Evolutionary conservation across 306 rosid species (phyloP).

Genomic region (Nissolia schottii): DNA sequence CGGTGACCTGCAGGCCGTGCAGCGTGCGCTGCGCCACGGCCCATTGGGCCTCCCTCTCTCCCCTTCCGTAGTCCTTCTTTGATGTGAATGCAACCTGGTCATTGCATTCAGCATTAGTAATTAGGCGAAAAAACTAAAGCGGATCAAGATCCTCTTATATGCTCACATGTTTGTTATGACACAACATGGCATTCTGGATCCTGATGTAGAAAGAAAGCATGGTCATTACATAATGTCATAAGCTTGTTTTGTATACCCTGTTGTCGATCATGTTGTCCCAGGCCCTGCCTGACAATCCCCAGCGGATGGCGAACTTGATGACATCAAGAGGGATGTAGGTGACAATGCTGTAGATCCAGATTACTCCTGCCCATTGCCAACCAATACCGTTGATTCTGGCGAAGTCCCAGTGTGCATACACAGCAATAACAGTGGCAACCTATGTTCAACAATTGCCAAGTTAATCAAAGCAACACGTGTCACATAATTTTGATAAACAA

Average conservation of each 20-base stretch:
- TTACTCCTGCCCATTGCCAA: conserved; percentile 86
- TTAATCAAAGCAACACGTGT: not conserved
- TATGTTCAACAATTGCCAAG: conserved; percentile 19
- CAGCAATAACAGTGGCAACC: conserved; percentile 81
- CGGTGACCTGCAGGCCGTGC: conserved; percentile 54
- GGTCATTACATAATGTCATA: not conserved
- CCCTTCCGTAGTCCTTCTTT: conserved; percentile 71
- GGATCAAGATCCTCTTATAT: too few relatives aligned
- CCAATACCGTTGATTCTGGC: conserved; percentile 79
- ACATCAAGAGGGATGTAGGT: conserved; percentile 83
- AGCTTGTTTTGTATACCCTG: conserved; percentile 34
- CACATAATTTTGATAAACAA: too few relatives aligned
- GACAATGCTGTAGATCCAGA: conserved; percentile 71
- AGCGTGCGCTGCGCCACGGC: conserved; percentile 68
- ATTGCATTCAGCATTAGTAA: not conserved
- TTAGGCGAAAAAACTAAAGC: too few relatives aligned
- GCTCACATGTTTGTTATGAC: too few relatives aligned
- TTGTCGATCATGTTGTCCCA: conserved; percentile 65
- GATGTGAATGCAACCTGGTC: conserved; percentile 74
- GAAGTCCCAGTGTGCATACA: conserved; percentile 69
- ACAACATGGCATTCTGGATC: too few relatives aligned
- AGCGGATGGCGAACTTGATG: conserved; percentile 62
- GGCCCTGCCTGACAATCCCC: conserved; percentile 56
- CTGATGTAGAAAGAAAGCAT: too few relatives aligned
- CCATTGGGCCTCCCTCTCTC: conserved; percentile 86